Base-by-base conservation (phyloP, 2,329 filamentous ascomycete species). In the Stagonosporopsis vannaccii region DNA sequence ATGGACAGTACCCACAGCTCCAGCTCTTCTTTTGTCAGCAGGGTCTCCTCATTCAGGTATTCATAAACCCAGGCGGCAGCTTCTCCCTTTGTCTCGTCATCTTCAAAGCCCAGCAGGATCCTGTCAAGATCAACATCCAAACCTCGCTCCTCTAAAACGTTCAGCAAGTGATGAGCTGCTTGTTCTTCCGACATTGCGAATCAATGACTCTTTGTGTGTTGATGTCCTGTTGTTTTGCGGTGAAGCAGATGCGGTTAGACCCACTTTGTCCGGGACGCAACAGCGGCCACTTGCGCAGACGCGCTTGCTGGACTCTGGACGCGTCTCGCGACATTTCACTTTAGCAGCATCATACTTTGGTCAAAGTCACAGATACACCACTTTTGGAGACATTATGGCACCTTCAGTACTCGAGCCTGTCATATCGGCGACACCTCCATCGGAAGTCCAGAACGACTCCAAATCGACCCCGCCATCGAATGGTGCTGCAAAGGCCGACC, bases 11-110 rank as follows among this genome's bases (percentile, higher is more conserved):
- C 76, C 36, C 70, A 82, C 80, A 82, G 72, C 28, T 78, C 74
- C 30, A 80, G 62, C 58, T 84, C 82, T 39, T 84, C 81, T 51
- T 75, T 77, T 15, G 76, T 82, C 46, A 84, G 68, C 9, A 84
- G 66, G 0, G 79, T 82, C 6, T 76, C 67, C 19, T 76, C 65
- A n/a, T 77, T 69, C 25, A 84, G 66, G 67, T 81, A 81, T 53
- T 80, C 75, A 8, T 78, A 68, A 12, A 82, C 77, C 80, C 81
- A 84, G 48, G 68, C 65, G 8, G 72, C 70, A 39, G 78, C 75
- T 35, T 77, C 71, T 17, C 69, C 65, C 54, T 74, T 75, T 12
- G 77, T 82, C 28, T 75, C 68, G 4, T 71, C 69, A 45, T 76
- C 73, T 40, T 79, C 74, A 52, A 84, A 84, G 6, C 80, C 78